Percentiles rank a stretch among this genome's conserved stretches.
Conservation (phyloP, 768 basidiomycete genomes). For the Russula sp. region DNA sequence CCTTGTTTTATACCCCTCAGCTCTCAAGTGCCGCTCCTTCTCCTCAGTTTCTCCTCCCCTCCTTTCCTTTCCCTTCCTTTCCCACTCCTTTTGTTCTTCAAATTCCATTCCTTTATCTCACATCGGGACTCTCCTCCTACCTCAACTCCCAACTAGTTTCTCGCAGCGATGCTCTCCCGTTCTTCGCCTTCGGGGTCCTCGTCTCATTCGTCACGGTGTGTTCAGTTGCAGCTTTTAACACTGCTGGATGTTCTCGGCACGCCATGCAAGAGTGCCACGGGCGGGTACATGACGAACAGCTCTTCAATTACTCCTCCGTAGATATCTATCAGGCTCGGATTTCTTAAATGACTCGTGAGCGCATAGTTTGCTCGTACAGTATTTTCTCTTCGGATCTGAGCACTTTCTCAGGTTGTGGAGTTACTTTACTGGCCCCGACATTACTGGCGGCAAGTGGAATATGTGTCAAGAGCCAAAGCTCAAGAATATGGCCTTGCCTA, state of each 20-base stretch:
- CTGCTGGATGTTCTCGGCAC: background rate
- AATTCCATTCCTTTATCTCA: background rate
- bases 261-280: background rate
- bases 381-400: background rate
- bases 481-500: background rate
- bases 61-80: too few relatives aligned
- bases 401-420: slow-evolving; percentile 2
- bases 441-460: background rate
- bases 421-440: background rate
- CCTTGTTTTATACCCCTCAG: background rate
- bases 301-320: background rate
- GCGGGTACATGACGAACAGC: background rate
- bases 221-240: background rate
- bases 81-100: background rate
- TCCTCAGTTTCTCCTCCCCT: too few relatives aligned
- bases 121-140: background rate
- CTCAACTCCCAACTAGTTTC: background rate
- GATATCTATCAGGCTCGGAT: background rate
- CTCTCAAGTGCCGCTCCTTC: background rate
- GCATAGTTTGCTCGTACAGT: background rate
- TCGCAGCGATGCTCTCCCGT: background rate
- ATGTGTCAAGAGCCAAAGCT: background rate
- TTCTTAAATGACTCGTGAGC: background rate
- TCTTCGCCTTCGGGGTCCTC: background rate
- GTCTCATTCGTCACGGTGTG: background rate